A percentile compares a stretch with the other conserved stretches of the same genome.
Evolutionary conservation across 2,329 filamentous ascomycete species (phyloP).

Genomic region (Thyridium curvatum): DNA sequence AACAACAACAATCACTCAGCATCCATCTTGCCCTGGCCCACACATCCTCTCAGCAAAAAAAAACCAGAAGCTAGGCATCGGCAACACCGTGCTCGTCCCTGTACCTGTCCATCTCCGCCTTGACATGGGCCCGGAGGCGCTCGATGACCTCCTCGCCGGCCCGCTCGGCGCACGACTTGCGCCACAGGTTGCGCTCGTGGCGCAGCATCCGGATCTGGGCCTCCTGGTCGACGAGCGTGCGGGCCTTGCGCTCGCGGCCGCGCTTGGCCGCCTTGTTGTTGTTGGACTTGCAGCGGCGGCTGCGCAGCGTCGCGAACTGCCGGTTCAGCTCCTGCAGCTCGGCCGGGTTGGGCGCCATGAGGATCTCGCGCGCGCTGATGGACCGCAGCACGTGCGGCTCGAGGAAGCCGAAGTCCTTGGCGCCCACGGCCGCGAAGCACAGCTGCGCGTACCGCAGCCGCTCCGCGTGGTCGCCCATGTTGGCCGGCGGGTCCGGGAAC

Average conservation of each 20-base stretch:
- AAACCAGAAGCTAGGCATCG: background rate
- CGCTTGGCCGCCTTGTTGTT: constrained; percentile 15
- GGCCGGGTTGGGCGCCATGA: constrained; percentile 4
- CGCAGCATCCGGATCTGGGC: constrained; percentile 3
- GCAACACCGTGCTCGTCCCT: background rate
- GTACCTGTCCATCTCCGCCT: background rate
- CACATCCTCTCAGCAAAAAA: background rate
- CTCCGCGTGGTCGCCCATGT: too few species aligned
- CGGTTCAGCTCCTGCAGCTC: constrained; percentile 11
- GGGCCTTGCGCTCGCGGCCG: constrained; percentile 13
- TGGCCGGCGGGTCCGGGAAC: too few species aligned
- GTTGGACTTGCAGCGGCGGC: constrained; percentile 13
- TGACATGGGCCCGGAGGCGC: background rate
- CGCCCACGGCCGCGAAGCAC: too few species aligned
- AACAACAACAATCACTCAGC: too few species aligned
- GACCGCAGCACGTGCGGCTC: too few species aligned
- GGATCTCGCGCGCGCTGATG: constrained; percentile 1
- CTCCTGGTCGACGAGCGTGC: constrained; percentile 2
- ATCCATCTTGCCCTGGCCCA: too few species aligned
- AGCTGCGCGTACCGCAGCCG: too few species aligned
- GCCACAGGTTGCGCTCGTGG: constrained; percentile 4
- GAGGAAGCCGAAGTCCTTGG: too few species aligned
- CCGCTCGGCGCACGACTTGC: background rate
- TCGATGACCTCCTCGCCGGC: background rate
- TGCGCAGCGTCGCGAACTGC: constrained; percentile 12